Base-by-base conservation (phyloP, 2,329 filamentous ascomycete genomes). In the Emericellopsis cladophorae region DNA sequence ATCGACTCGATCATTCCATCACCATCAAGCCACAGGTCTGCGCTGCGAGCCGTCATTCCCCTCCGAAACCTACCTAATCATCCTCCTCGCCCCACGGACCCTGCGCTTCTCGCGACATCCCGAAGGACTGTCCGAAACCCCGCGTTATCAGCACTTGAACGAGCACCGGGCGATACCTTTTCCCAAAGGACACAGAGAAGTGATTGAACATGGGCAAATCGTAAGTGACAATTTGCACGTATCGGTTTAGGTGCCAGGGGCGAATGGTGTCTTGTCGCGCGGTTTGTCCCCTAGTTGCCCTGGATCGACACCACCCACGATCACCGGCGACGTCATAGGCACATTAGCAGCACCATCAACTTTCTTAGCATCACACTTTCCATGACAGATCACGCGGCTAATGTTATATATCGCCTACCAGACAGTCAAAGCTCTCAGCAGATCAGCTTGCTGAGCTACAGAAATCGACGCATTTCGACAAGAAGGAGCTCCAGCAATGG, bases 401-500 rank as follows among this genome's bases (percentile, higher is more conserved):
- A 39, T 15, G 18, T 22, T 9, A 3, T n/a, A 12, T 18, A 31
- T 15, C 26, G n/a, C 37, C 2, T 16, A 6, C 23, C 58, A 98
- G 92, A 67, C 92, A 96, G 73, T 96, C 90, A 54, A 98, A 96
- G 72, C 83, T 98, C 60, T 95, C 89, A 44, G 86, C 92, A 61
- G 84, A 95, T 64, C 88, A 98, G 74, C 84, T 98, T 58, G 78
- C 76, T 51, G 92, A 98, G 65, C 79, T 98, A 51, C 89, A 96
- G 62, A 92, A 87, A 70, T 88, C 88, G 45, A 98, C 92, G 48
- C 88, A 96, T 65, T 98, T 98, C 59, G 92, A 98, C 66, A 95
- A 95, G 81, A 96, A 96, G 72, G 92, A 98, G 66, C 66, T 98
- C 59, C 92, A 98, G 63, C 90, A 96, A 79, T 98, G 92, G 92